These are phyloP conservation scores for Fragilaria crotonensis DNA, from an alignment of 108 stramenopile genomes.

Conservation along the genomic window DNA sequence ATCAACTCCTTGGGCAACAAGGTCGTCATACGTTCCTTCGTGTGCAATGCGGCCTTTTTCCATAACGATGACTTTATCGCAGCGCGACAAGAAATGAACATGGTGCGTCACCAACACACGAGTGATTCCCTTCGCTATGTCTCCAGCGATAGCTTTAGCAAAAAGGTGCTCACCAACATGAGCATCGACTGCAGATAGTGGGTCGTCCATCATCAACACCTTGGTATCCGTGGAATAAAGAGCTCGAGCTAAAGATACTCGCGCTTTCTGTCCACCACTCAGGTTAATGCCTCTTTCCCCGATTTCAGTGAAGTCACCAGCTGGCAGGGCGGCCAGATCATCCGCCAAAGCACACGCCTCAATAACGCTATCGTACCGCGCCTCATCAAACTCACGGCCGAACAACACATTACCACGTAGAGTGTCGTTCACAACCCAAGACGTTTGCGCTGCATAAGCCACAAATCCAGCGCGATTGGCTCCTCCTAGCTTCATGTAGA, in stretches of 20 bases:
- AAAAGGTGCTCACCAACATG: constrained; percentile 96
- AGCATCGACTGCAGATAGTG: constrained; percentile 92
- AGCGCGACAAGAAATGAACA: constrained; percentile 78
- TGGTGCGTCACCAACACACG: constrained; percentile 90
- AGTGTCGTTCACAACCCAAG: constrained; percentile 82
- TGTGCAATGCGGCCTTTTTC: constrained; percentile 70
- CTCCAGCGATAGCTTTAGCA: constrained; percentile 71
- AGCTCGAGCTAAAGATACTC: constrained; percentile 86
- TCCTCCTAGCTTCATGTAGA: constrained; percentile 50
- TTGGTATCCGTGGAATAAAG: constrained; percentile 60
- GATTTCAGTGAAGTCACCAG: constrained; percentile 94
- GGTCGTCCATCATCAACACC: constrained; percentile 82
- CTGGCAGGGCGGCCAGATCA: constrained; percentile 84
- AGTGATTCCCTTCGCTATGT: constrained; percentile 51
- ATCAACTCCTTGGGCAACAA: constrained; percentile 72
- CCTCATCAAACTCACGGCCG: constrained; percentile 68
- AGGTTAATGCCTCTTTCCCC: constrained; percentile 88
- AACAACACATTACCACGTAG: constrained; percentile 84
- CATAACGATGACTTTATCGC: constrained; percentile 81
- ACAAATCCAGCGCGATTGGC: constrained; percentile 27
- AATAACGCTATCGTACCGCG: constrained; percentile 75
- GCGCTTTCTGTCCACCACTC: constrained; percentile 90
- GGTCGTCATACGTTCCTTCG: constrained; percentile 59
- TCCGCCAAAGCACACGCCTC: constrained; percentile 79
- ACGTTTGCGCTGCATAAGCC: constrained; percentile 86